Conservation (phyloP, 2,329 filamentous ascomycete species). For the Corinectria fuckeliana region DNA sequence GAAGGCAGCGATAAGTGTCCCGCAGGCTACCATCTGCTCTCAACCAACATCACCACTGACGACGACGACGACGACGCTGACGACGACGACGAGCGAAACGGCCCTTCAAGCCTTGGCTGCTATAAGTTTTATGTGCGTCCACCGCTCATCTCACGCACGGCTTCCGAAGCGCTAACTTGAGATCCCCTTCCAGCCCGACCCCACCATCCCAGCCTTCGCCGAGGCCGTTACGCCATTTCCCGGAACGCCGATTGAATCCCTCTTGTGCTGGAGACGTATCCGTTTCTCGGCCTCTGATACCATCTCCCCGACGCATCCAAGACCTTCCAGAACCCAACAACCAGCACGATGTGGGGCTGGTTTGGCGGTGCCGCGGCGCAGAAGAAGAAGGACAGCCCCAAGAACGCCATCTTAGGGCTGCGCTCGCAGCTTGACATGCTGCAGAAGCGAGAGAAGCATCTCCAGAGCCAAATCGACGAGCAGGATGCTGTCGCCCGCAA, state of each 20-base stretch:
- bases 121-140: constrained; percentile 6
- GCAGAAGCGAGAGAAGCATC: constrained; percentile 91
- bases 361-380: constrained; percentile 84
- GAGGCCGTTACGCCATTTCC: constrained; percentile 35
- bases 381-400: constrained; percentile 91
- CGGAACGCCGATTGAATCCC: constrained; percentile 22
- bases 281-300: constrained; percentile 18
- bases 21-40: constrained; percentile 29
- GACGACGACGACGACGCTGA: constrained; percentile 33
- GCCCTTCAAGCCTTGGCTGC: neutral
- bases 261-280: constrained; percentile 20
- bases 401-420: constrained; percentile 92
- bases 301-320: neutral
- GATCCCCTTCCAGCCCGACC: constrained; percentile 33
- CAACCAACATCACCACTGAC: constrained; percentile 24
- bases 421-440: constrained; percentile 95
- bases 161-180: constrained; percentile 6
- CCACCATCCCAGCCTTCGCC: constrained; percentile 34
- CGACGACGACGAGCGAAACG: constrained; percentile 20
- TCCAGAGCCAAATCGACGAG: constrained; percentile 91
- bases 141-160: neutral
- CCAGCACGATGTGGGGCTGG: constrained; percentile 76
- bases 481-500: constrained; percentile 89
- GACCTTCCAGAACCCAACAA: constrained; percentile 14
- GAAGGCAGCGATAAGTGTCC: constrained; percentile 41